Base-by-base conservation (phyloP, 2,329 filamentous ascomycete genomes). In the Pseudogymnoascus sp. region DNA sequence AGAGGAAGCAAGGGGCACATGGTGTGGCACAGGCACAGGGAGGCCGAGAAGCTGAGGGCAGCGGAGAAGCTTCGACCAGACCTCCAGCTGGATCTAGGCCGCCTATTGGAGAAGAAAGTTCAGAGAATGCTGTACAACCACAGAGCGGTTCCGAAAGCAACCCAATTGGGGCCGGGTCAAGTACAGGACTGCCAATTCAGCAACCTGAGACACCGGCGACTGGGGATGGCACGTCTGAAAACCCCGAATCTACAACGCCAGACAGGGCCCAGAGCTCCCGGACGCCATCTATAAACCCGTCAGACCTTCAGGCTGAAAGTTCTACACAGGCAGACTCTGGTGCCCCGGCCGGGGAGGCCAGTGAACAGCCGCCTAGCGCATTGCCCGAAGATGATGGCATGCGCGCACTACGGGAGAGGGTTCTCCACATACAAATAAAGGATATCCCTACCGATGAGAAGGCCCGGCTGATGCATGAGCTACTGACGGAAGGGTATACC, bases 321-420 rank as follows among this genome's bases (percentile, higher is more conserved):
- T 57, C 50, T 33, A 13, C 5, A 21, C 50, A 57, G 4, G n/a
- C 9, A 9, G n/a, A 15, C 10, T 13, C 50, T 33, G 28, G 26
- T 57, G 10, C 9, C 9, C 26, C 50, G 28, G 3, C 28, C 9
- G n/a, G 17, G 4, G n/a, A 33, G 10, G 28, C 28, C 10, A 33
- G 28, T 33, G 50, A 23, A 23, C 65, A 67, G 3, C 68, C 68
- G 19, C 69, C 67, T 44, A 67, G 64, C 35, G 70, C 71, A 13
- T 63, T 74, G 11, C 89, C 90, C 1, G 90, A 88, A 71, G 88
- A 93, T 71, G 90, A 95, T 78, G 90, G 90, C 50, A 93, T 91
- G 87, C 79, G 82, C 17, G 75, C 77, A 63, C 74, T 93, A 69
- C 81, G 90, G 69, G 80, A 78, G 67, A 84, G 84, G 66, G 91